Evolutionary conservation across 352 stramenopile species (phyloP), one percentile per base, ranked within the genome.

Genomic region (Peronospora tabacina): DNA sequence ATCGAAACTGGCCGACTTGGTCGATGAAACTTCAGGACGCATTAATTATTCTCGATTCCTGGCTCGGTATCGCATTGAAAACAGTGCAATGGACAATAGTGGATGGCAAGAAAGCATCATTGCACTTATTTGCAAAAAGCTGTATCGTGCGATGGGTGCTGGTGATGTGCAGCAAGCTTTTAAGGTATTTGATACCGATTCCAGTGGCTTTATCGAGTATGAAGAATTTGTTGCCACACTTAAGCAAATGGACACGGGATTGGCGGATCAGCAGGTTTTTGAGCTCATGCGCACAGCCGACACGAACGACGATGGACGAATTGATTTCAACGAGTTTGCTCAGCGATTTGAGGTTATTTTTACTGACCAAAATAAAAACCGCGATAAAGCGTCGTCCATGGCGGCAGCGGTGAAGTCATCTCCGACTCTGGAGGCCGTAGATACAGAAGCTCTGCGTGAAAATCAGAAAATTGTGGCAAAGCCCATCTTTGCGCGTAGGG

Each of bases 21-120:
- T 96, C 35, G 75, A 91, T 12, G 70, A 87, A 45, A 78, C 57
- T 9, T 60, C 56, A 6, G 76, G 72, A 19, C 67, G 61, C 24
- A 96, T 97, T 64, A 97, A 96, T 62, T 97, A 97, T 75, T 95
- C 85, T 22, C 86, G 78, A 26, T 97, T 97, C 58, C 63, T 97
- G n/a, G 79, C 90, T 44, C 83, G 90, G 7, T 97, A 96, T 58
- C 84, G 85, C 20, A 96, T 97, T 42, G 80, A 95, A 41, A 95
- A 97, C 42, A 79, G 88, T 10, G 44, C 75, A 1, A 75, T 91
- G 49, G 86, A 95, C 52, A 79, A 77, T 42, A 89, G 61, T 6
- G 82, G 79, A 12, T 97, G 88, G 88, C 84, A 96, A 56, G 86
- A 96, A 49, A 83, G 68, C 39, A 93, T 97, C 37, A 94, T 97